Base-by-base conservation (phyloP, 2,329 filamentous ascomycete genomes). In the Fusarium graminum region DNA sequence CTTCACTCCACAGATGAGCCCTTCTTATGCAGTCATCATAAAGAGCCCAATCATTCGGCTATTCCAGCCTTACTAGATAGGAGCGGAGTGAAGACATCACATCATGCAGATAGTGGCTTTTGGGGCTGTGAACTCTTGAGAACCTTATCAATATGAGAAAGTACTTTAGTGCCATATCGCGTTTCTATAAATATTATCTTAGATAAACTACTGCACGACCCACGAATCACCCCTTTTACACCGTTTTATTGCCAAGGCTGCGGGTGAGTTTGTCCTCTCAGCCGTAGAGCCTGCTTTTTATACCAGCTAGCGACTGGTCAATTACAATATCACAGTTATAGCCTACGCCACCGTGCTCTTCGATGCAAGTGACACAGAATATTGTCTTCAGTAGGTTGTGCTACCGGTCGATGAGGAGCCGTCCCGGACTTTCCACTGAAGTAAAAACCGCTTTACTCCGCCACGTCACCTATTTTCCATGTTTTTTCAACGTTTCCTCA, bases 391-490 rank as follows among this genome's bases (percentile, higher is more conserved):
- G 25, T 8, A 41, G 19, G 16, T 6, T 16, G 57, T 62, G 38
- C 16, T 16, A 40, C 29, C 17, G 6, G 17, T 8, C n/a, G 7
- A 10, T 9, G n/a, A n/a, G n/a, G n/a, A n/a, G n/a, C n/a, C n/a
- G 6, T 36, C 19, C 17, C 47, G 47, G 32, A 34, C 14, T 14
- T 22, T 17, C 2, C 16, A 30, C 2, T 32, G 16, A n/a, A 12
- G 7, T 22, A 12, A 22, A 16, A 13, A 17, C 41, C 26, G 30
- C 17, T 14, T 42, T 55, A 22, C 59, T 44, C 42, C 32, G 57
- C 59, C 57, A 55, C 47, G 36, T 61, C 26, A 61, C 29, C 58
- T 25, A 17, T 26, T 29, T 16, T 22, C 32, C 56, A 26, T 38
- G 22, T 19, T 6, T 19, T 16, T 10, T 8, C 7, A 9, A 22